These are phyloP conservation scores for Trypanosoma mega DNA, from an alignment of 208 protist species.

Conservation along the genomic window DNA sequence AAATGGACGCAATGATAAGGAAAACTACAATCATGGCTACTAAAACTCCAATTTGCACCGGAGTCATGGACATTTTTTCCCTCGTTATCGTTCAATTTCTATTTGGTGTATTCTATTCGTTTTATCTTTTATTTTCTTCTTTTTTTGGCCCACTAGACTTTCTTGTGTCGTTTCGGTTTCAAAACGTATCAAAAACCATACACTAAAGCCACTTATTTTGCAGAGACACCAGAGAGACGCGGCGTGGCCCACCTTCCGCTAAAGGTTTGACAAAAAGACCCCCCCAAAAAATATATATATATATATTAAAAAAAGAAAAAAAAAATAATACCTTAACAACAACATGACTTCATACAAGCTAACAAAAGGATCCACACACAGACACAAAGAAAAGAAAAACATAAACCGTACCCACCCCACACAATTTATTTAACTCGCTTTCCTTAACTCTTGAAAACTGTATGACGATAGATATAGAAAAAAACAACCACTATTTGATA, in stretches of 20 bases:
- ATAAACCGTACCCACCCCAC: not conserved
- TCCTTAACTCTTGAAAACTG: not conserved
- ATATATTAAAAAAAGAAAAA: slow-evolving; percentile 1
- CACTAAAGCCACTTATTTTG: too few species aligned
- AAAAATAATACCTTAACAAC: too few species aligned
- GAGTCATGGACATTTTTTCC: too few species aligned
- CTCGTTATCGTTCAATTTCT: too few species aligned
- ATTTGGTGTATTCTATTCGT: too few species aligned
- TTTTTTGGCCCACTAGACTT: not conserved
- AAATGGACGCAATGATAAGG: slow-evolving; percentile 28
- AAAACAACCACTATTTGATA: not conserved
- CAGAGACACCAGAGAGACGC: too few species aligned
- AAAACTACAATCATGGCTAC: slow-evolving; percentile 62
- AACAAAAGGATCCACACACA: slow-evolving; percentile 4
- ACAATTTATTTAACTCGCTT: not conserved
- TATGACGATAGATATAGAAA: not conserved
- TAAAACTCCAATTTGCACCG: slow-evolving; percentile 44
- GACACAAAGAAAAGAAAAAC: slow-evolving; percentile 17
- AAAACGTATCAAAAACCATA: too few species aligned
- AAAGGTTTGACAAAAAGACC: too few species aligned
- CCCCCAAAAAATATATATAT: slow-evolving; percentile 17
- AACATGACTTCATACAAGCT: not conserved
- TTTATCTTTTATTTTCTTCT: not conserved
- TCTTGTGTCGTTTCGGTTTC: too few species aligned
- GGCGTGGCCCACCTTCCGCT: too few species aligned